Percentiles rank a stretch among this genome's conserved stretches.
Evolutionary conservation across 164 flowering plant species (phyloP).

Genomic region (Magnolia kwangsiensis): DNA sequence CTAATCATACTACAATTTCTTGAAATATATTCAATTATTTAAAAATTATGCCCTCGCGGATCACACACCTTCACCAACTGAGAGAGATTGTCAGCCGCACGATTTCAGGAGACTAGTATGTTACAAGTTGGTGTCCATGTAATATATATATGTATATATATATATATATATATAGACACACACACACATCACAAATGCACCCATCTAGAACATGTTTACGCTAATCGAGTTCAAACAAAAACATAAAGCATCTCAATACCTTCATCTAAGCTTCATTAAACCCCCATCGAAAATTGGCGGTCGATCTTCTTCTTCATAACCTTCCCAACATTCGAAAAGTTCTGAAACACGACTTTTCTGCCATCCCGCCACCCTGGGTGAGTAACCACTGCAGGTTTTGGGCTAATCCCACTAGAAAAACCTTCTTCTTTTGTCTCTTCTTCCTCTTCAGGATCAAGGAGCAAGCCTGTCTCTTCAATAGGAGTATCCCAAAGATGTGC

Average conservation of each 20-base stretch:
- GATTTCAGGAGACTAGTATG: not conserved
- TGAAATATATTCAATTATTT: too few species aligned
- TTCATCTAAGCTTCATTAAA: slow-evolving; percentile 4
- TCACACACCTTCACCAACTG: too few species aligned
- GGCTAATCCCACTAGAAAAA: slow-evolving; percentile 5
- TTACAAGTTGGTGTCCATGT: not conserved
- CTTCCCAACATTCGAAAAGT: slow-evolving; percentile 35
- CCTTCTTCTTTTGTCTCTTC: slow-evolving; percentile 9
- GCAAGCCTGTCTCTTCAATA: slow-evolving; percentile 30
- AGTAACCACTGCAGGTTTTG: not conserved
- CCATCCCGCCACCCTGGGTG: slow-evolving; percentile 2
- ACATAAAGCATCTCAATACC: not conserved
- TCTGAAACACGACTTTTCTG: slow-evolving; percentile 13
- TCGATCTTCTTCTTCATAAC: slow-evolving; percentile 29
- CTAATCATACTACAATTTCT: too few species aligned
- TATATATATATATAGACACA: too few species aligned
- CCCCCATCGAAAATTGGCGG: slow-evolving; percentile 30
- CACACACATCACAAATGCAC: not conserved
- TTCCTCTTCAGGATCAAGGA: slow-evolving; percentile 24
- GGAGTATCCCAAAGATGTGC: slow-evolving; percentile 32
- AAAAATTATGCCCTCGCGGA: too few species aligned
- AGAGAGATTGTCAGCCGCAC: too few species aligned
- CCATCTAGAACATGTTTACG: not conserved
- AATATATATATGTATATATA: not conserved
- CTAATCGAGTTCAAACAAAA: not conserved